phyloP scores from a whole-genome alignment of 352 stramenopile genomes.

The Achlya hypogyna region DNA sequence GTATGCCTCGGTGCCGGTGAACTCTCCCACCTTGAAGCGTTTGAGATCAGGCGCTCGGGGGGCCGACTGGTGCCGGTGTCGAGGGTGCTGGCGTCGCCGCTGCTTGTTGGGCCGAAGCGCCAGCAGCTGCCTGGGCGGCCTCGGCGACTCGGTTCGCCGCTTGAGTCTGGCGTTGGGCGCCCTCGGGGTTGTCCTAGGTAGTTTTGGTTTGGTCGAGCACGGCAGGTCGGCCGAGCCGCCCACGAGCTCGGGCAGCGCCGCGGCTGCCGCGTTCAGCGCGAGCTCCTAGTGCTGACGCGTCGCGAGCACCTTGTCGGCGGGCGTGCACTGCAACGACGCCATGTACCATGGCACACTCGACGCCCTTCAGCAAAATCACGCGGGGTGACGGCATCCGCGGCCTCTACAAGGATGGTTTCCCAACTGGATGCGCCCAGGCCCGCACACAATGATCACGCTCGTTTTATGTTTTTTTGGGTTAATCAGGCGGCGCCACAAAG shows the following conservation, averaged over 20 bases:
- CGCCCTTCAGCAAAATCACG: conserved; percentile 40
- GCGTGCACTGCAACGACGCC: conserved; percentile 45
- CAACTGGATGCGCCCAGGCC: conserved; percentile 62
- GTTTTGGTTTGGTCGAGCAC: no score
- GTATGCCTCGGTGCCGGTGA: no score
- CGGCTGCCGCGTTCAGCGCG: conserved; percentile 91
- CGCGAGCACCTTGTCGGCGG: conserved; percentile 82
- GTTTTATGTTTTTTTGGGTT: background rate
- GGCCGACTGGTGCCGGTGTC: no score
- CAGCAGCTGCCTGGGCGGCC: no score
- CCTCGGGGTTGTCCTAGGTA: no score
- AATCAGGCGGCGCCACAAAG: no score
- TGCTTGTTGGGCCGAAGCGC: no score
- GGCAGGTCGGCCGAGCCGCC: conserved; percentile 98
- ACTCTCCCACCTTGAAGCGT: no score
- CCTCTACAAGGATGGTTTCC: conserved; percentile 72
- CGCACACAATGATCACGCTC: conserved; percentile 71
- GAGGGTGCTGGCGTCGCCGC: no score
- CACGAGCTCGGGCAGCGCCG: conserved; percentile 92
- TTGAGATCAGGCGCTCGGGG: no score
- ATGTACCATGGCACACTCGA: conserved; percentile 4
- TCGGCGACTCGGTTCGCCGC: no score
- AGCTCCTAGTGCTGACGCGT: conserved; percentile 93
- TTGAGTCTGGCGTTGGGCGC: no score
- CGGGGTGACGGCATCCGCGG: conserved; percentile 46